Evolutionary conservation across 2,329 filamentous ascomycete species (phyloP).

Genomic region (Lomentospora prolificans): DNA sequence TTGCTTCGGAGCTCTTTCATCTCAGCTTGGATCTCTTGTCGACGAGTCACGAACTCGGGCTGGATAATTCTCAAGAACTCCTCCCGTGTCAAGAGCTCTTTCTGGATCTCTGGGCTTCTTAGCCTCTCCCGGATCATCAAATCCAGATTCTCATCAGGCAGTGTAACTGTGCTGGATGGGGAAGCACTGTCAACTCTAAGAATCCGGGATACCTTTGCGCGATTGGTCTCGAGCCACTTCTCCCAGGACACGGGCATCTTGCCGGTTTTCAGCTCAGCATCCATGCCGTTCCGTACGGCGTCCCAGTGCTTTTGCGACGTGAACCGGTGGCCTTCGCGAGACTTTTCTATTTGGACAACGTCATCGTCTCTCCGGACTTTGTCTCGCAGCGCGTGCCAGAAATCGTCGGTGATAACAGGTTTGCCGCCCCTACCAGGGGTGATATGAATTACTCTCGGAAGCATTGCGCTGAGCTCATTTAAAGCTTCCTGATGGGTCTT

Average conservation of each 20-base stretch:
- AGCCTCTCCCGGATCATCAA: conserved; percentile 1
- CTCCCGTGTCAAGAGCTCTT: conserved; percentile 32
- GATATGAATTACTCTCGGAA: conserved; percentile 50
- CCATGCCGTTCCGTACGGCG: conserved; percentile 32
- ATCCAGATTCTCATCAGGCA: conserved; percentile 11
- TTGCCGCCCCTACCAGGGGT: conserved; percentile 41
- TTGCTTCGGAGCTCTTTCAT: conserved; percentile 26
- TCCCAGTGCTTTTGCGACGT: conserved; percentile 38
- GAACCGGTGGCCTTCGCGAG: conserved; percentile 24
- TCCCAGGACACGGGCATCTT: conserved; percentile 33
- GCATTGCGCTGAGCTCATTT: conserved; percentile 32
- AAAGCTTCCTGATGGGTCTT: conserved; percentile 28
- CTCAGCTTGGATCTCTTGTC: conserved; percentile 29
- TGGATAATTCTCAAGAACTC: conserved; percentile 37
- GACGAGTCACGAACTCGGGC: conserved; percentile 27
- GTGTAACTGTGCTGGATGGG: conserved; percentile 21
- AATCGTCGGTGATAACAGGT: conserved; percentile 45
- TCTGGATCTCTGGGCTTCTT: conserved; percentile 17
- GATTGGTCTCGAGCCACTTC: conserved; percentile 42
- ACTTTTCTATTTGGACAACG: conserved; percentile 35
- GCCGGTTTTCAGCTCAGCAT: conserved; percentile 20
- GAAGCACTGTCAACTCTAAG: conserved; percentile 26
- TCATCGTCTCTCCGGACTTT: conserved; percentile 39
- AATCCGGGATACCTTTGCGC: conserved; percentile 24
- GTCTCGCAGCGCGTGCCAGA: conserved; percentile 55